phyloP scores from a whole-genome alignment of 2,329 filamentous ascomycete genomes.

The Diaporthe caulivora region DNA sequence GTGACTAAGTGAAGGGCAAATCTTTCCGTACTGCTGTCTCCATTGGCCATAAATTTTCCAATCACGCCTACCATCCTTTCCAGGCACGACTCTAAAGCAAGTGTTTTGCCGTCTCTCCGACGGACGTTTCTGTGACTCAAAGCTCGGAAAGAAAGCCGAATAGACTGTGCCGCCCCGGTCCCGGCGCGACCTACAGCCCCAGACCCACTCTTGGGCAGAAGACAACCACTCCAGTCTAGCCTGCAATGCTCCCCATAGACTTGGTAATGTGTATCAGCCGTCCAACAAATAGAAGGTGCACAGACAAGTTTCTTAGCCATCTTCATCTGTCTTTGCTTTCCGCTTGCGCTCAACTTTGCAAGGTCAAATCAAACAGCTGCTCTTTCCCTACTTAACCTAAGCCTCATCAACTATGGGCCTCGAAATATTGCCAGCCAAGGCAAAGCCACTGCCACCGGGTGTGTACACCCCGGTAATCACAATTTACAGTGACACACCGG shows the following conservation, averaged over 20 bases:
- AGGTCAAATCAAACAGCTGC: not conserved
- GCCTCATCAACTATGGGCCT: not conserved
- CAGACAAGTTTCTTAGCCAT: not conserved
- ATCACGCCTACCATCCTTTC: not conserved
- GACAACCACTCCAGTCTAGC: no score
- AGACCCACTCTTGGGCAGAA: not conserved
- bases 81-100: not conserved
- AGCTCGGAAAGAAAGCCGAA: slow-evolving; percentile 25
- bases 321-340: not conserved
- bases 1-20: no score
- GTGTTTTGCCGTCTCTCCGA: not conserved
- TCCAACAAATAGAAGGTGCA: not conserved
- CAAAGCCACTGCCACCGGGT: slow-evolving; percentile 54
- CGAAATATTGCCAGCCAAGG: slow-evolving; percentile 48
- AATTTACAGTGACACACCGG: slow-evolving; percentile 55
- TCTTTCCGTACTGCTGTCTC: no score
- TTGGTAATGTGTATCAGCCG: not conserved
- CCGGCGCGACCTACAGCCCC: not conserved
- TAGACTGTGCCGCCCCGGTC: not conserved
- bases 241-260: not conserved
- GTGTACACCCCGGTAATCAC: slow-evolving; percentile 62
- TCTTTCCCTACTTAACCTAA: no score
- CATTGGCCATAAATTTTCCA: not conserved
- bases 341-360: not conserved
- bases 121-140: not conserved